Evolutionary conservation across 352 stramenopile species (phyloP), one percentile per base, ranked within the genome.

Genomic region (Pythium aquatile): DNA sequence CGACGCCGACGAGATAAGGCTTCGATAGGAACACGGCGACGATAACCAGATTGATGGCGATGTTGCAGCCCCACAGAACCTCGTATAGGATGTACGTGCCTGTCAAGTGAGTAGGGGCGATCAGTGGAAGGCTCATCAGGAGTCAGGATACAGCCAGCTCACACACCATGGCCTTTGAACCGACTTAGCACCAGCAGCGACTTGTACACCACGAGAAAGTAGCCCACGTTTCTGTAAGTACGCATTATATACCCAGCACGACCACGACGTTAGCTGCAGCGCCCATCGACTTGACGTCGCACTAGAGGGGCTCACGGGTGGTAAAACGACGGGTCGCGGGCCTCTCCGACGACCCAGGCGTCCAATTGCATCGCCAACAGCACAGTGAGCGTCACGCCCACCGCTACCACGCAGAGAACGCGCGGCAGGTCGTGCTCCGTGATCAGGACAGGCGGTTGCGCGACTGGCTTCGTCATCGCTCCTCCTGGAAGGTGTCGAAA

Each of bases 1-100:
- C 79, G 39, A 91, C 69, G 49, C 88, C 81, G 17, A 95, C 79
- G 24, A 98, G 75, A 46, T 94, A 87, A 0, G 91, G 90, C 53
- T 93, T 93, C 47, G 72, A 85, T 3, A 90, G 67, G 57, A 86
- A 88, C 1, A 92, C 72, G 1, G 74, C 83, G 65, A 91, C 61
- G 58, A 86, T 75, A 33, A 88, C 77, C 16, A 94, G 64, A 47
- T 85, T 70, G 26, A 93, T 75, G 33, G 84, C 83, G 33, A 90
- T 73, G 65, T 94, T 94, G 75, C 86, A 94, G 20, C 74, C 86
- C 86, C 86, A 94, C 33, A 94, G 70, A 58, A 81, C 72, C 55
- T 94, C 86, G 57, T 91, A 93, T 14, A 93, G 30, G 13, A 87
- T 74, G 68, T 94, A 92, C n/a, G 83, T 83, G 20, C 84, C 85